Evolutionary conservation across 1,139 yeast species (phyloP), one percentile per base, ranked within the genome.

Genomic region (Kodamaea sp.): DNA sequence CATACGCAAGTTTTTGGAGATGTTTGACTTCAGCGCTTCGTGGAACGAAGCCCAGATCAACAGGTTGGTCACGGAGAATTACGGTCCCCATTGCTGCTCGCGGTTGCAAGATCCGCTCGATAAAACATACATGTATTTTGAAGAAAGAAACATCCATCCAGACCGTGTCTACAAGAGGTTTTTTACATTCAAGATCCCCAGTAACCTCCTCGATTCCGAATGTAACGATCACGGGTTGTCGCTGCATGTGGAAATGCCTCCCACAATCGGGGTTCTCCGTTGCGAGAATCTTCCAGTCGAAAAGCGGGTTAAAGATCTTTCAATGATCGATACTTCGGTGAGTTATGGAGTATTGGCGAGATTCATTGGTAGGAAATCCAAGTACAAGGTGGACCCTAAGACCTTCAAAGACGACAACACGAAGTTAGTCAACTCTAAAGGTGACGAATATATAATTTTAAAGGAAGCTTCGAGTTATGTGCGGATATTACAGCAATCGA

Each of bases 11-110:
- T 63, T 63, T 36, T 49, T 70, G 41, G 70, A 70, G 39, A 69
- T 70, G 74, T 66, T 63, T 46, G 76, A 70, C 43, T 67, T 68
- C 37, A 53, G 57, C 26, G 74, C 71, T 2, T 60, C 70, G 24
- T 68, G 63, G 61, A 60, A 61, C 39, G 52, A 50, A 22, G 63
- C 56, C 1, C 44, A 53, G 26, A 55, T 69, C 22, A 56, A 59
- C 43, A 42, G 73, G n/a, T 48, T 68, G 16, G 40, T 59, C 3
- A 51, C 63, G 2, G 72, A 64, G 14, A 42, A 38, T 11, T 27
- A 28, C 7, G 32, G 42, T n/a, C 48, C 57, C 3, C 32, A 38
- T 27, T 32, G 37, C 9, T 56, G 63, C 31, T 47, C 46, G 4
- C 29, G 37, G 7, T 8, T 29, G 3, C 26, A 37, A 4, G 71